Percentiles rank a stretch among this genome's conserved stretches.
Evolutionary conservation across 768 basidiomycete genomes (phyloP).

Genomic region (Leccinum boreale): DNA sequence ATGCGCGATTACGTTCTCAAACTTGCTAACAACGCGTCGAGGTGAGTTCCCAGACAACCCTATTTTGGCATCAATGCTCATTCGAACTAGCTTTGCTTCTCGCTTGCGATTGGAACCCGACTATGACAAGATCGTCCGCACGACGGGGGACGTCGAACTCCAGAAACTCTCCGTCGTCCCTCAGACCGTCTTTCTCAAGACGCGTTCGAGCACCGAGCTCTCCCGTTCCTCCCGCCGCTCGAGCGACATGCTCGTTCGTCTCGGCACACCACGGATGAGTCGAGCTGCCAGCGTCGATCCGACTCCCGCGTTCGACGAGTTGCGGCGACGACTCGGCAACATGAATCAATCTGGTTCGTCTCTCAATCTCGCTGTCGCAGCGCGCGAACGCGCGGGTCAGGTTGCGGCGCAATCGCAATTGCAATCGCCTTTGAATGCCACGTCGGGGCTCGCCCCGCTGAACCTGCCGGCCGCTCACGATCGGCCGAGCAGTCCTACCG

Average conservation of each 20-base stretch:
- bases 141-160: slow-evolving; percentile 68
- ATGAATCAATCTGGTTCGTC: slow-evolving; percentile 74
- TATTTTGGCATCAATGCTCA: slow-evolving; percentile 2
- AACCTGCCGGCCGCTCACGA: slow-evolving; percentile 33
- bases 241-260: slow-evolving; percentile 42
- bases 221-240: slow-evolving; percentile 41
- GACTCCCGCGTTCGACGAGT: slow-evolving; percentile 68
- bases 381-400: slow-evolving; percentile 44
- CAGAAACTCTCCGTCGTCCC: slow-evolving; percentile 88
- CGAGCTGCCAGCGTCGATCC: slow-evolving; percentile 49
- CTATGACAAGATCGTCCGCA: slow-evolving; percentile 58
- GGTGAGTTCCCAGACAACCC: slow-evolving; percentile 39
- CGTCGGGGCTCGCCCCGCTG: slow-evolving; percentile 23
- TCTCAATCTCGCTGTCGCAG: slow-evolving; percentile 41
- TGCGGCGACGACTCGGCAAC: slow-evolving; percentile 69
- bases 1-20: slow-evolving; percentile 89
- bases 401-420: background rate
- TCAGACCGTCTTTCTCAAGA: slow-evolving; percentile 83
- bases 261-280: slow-evolving; percentile 47
- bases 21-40: slow-evolving; percentile 73
- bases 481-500: slow-evolving; percentile 76
- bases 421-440: slow-evolving; percentile 6
- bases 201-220: slow-evolving; percentile 38
- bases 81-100: slow-evolving; percentile 57
- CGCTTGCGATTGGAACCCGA: slow-evolving; percentile 63